phyloP scores from a whole-genome alignment of 345 rosid species.

The Gossypium australe region DNA sequence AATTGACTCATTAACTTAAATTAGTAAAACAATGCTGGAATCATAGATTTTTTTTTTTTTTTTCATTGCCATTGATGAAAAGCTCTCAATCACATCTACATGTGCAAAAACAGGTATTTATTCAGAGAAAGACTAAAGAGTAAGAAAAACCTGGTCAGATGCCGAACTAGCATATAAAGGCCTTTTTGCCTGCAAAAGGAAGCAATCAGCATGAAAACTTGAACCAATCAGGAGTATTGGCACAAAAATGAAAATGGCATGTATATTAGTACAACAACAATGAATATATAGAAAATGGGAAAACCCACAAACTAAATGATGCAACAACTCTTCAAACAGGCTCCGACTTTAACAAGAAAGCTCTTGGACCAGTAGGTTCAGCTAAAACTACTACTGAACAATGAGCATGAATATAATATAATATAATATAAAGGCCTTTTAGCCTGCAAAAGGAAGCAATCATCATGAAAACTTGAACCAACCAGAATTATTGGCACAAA shows the following conservation, averaged over 20 bases:
- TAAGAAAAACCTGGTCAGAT: conserved; percentile 43
- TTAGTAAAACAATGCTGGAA: background rate
- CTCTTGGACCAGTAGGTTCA: background rate
- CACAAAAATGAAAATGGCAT: background rate
- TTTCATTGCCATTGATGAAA: conserved; percentile 10
- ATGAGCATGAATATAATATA: no score
- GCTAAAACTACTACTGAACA: background rate
- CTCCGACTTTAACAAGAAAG: background rate
- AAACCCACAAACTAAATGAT: background rate
- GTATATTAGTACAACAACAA: background rate
- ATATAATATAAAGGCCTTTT: conserved; percentile 39
- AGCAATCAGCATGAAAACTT: background rate
- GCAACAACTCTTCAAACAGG: background rate
- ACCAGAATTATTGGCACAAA: background rate
- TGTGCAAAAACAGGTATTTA: background rate
- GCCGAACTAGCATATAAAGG: conserved; percentile 28
- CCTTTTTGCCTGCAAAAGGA: conserved; percentile 52
- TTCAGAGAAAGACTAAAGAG: background rate
- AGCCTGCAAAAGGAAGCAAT: conserved; percentile 39
- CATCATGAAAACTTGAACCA: background rate
- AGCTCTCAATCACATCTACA: background rate
- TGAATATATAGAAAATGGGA: background rate
- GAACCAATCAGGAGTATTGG: background rate
- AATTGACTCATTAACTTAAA: background rate
- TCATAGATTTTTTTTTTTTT: background rate